Evolutionary conservation across 441 rosid genomes (phyloP), one percentile per base, ranked within the genome.

Genomic region (Pelargonium fulgidum): DNA sequence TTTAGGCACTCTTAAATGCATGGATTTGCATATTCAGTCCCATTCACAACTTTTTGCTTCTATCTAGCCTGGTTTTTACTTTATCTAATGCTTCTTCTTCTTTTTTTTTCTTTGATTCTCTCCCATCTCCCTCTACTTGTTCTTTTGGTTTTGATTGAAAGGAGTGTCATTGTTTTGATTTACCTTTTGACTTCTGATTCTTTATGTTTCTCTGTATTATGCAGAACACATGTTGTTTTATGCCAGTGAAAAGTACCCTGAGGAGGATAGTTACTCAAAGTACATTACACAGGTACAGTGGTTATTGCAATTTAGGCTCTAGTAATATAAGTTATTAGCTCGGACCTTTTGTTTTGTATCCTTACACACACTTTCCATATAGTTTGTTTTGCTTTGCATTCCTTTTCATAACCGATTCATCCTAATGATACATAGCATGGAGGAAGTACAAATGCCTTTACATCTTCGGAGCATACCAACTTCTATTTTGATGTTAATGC

Each of bases 181-280:
- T 13, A 13, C 26, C 72, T 59, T 29, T 24, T 36, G 24, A 50
- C 41, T 11, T 7, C 17, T 64, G 26, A 56, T 52, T n/a, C 4
- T 0, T 36, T 1, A 20, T 20, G 0, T 58, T 13, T 63, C 7
- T 61, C 26, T 3, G 19, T 61, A 33, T 36, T 7, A 36, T 83
- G 75, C 85, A 93, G 97, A 93, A 82, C 99, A 93, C 78, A 93
- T 91, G 97, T 76, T 93, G 45, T 93, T 93, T 75, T 93, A 86
- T 80, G 91, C 99, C 22, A 93, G 96, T 72, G 93, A 75, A 72
- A 93, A 88, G 70, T 93, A 93, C 64, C 97, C 97, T 1, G 54
- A 63, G 79, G 99, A 93, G 87, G 90, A 91, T 79, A 87, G 96
- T 76, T 93, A 91, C 84, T 84, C 88, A 14, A 89, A 87, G 83